Evolutionary conservation across 345 rosid species (phyloP).

Genomic region (Rhodamnia argentea): DNA sequence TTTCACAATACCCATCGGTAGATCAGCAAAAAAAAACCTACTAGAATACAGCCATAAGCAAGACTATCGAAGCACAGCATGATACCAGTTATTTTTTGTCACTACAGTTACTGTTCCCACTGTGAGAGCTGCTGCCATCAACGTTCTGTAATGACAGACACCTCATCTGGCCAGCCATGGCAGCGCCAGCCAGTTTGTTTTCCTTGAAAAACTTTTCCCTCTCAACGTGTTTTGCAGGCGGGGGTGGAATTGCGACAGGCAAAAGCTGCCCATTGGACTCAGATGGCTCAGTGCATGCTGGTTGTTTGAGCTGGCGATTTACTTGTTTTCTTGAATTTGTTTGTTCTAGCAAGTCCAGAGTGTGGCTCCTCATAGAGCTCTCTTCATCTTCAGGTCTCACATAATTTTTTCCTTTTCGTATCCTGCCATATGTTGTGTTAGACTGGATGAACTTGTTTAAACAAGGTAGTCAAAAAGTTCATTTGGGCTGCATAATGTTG

Average conservation of each 20-base stretch:
- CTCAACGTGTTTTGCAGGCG: conserved; percentile 83
- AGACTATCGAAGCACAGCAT: not conserved
- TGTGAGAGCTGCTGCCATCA: conserved; percentile 71
- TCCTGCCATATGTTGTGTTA: conserved; percentile 28
- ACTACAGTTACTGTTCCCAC: conserved; percentile 69
- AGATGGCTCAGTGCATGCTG: conserved; percentile 32
- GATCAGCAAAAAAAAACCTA: not conserved
- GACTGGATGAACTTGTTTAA: not conserved
- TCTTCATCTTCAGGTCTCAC: conserved; percentile 79
- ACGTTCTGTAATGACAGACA: conserved; percentile 72
- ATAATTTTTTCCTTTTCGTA: conserved; percentile 81
- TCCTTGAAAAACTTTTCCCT: conserved; percentile 92
- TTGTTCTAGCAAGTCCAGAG: conserved; percentile 40
- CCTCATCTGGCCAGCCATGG: conserved; percentile 54
- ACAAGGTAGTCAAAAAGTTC: not conserved
- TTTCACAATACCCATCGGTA: not conserved
- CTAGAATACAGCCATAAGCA: not conserved
- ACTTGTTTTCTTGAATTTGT: conserved; percentile 41
- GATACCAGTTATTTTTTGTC: conserved; percentile 22
- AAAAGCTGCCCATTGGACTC: conserved; percentile 28
- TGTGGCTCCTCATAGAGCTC: conserved; percentile 11
- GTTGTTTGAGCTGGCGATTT: conserved; percentile 75
- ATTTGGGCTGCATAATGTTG: not conserved
- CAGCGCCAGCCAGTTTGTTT: conserved; percentile 55
- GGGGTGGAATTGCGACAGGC: conserved; percentile 73